Evolutionary conservation across 805 yeast species (phyloP), one percentile per base, ranked within the genome.

Genomic region (Grigorovia transvaalensis): DNA sequence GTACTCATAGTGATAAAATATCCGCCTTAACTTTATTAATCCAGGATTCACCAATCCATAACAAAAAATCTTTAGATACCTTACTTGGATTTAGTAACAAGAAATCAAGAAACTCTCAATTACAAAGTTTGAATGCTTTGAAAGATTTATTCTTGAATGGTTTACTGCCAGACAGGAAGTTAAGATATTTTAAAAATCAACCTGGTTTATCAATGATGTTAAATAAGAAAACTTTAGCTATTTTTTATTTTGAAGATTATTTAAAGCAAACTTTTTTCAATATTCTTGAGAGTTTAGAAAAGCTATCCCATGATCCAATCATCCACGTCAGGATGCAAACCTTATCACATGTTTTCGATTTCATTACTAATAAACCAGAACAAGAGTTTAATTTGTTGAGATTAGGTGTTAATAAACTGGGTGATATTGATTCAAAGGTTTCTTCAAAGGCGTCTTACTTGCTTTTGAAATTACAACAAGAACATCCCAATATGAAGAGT

Each of bases 11-110:
- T 60, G 99, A 93, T 83, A 89, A 93, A 71, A 86, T 93, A 51
- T 87, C 96, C 47, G 96, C 99, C 0, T 76, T 93, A 63, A 91
- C 99, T 0, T 79, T 93, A 64, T 74, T 93, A 64, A 79, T 90
- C 47, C 98, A 93, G 66, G 98, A 93, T 71, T 90, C 97, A 2
- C 99, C 99, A 7, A 66, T 89, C 51, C 98, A 93, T 65, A 86
- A 91, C 59, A 63, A 83, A 50, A 86, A 88, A 65, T 88, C 96
- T 0, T 73, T 93, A 52, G 96, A 88, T 57, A 84, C 84, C 42
- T 71, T 93, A 56, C 65, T 86, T 55, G 76, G 80, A 5, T 86
- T 84, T 71, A 88, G 96, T 68, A 84, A 82, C 59, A 89, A 91
- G 73, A 93, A 93, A 71, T 84, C 95, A 19, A 81, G 97, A 73